Evolutionary conservation across 495 filamentous ascomycete genomes (phyloP), one percentile per base, ranked within the genome.

Genomic region (Xylaria acuta): DNA sequence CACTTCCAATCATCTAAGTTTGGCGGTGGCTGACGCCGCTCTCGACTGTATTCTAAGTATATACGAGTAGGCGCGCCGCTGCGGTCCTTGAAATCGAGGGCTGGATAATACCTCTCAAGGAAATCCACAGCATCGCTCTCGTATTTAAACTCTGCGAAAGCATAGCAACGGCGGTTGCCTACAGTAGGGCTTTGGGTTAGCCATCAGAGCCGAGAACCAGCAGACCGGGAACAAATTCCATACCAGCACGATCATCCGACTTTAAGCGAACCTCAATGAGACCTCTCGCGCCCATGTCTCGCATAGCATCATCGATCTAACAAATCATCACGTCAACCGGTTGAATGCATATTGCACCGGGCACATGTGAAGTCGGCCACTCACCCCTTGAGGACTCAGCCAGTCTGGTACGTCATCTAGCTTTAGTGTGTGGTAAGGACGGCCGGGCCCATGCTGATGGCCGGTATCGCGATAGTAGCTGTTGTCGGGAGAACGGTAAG

Each of bases 1-100:
- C 93, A 97, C 20, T 85, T 90, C 93, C 93, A 97, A 75, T 94
- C 92, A 34, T 90, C 90, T 3, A 68, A 64, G 36, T 73, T 76
- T n/a, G 73, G 64, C 53, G 20, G 60, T n/a, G 79, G 70, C 75
- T 77, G 74, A 45, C 80, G 73, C 66, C 77, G 79, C 75, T 81
- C 59, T 82, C 81, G 71, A 79, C 81, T 62, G 63, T 79, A 79
- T 38, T 79, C 77, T 59, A 79, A 69, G 18, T 73, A 75, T 47
- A 79, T 75, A 22, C 75, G 73, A 65, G 72, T 67, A 8, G 76
- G 69, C 16, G 62, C 65, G 27, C 75, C 73, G 36, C 68, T 60
- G 34, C 83, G 76, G 43, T 78, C 83, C 6, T 81, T 80, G 0
- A 94, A 79, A 11, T 88, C 86, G 45, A 95, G 84, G 20, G 77